These are phyloP conservation scores for Gyromitra esculenta DNA, from an alignment of 2,329 filamentous ascomycete species.

Conservation along the genomic window DNA sequence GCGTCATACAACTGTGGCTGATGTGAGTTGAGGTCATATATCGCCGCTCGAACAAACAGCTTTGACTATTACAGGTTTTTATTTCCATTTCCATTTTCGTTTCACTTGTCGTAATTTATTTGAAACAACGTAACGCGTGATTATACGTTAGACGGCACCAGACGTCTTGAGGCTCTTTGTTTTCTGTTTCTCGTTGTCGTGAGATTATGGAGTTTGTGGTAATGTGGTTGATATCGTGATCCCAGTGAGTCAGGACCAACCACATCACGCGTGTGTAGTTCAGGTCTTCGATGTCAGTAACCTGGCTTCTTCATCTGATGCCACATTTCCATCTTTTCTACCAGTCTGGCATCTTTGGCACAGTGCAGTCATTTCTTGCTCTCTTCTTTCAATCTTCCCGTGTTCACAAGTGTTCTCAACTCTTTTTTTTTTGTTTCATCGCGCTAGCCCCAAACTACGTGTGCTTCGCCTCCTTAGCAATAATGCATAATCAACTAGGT, in stretches of 20 bases:
- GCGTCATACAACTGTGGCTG: constrained; percentile 27
- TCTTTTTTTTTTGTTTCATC: neutral
- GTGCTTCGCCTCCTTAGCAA: constrained; percentile 5
- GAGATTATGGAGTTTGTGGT: constrained; percentile 18
- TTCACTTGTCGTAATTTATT: neutral
- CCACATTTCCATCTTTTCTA: constrained; percentile 12
- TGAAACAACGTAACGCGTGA: constrained; percentile 32
- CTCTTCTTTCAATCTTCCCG: neutral
- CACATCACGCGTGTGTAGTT: constrained; percentile 31
- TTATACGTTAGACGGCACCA: neutral
- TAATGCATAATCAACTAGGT: neutral
- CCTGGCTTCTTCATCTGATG: constrained; percentile 36
- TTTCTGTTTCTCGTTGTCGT: neutral
- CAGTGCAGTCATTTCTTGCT: constrained; percentile 5
- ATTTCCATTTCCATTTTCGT: neutral
- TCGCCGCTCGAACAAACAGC: neutral
- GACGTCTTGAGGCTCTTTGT: constrained; percentile 9
- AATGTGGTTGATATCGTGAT: constrained; percentile 20
- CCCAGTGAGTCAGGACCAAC: constrained; percentile 41
- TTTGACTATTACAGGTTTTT: neutral
- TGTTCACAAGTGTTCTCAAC: neutral
- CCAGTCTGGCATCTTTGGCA: constrained; percentile 5
- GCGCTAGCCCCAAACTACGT: no score
- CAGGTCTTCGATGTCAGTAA: constrained; percentile 11
- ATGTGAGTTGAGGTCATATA: constrained; percentile 12